phyloP scores from a whole-genome alignment of 768 basidiomycete genomes.

The Termitomyces sp. region DNA sequence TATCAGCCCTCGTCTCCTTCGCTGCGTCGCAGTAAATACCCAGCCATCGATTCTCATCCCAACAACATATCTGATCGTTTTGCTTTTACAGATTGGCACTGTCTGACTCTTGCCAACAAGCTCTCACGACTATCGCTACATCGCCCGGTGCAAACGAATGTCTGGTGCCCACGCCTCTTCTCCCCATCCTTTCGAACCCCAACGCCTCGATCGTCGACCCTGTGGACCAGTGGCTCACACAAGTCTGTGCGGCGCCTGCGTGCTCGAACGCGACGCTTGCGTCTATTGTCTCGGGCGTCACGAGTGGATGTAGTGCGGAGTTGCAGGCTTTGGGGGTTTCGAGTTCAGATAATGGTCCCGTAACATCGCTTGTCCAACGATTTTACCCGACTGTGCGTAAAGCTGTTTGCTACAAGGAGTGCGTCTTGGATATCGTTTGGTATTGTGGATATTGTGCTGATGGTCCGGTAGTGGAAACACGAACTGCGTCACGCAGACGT shows the following conservation, averaged over 20 bases:
- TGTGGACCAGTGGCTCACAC: conserved; percentile 57
- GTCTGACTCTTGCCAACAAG: conserved; percentile 42
- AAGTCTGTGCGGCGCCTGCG: conserved; percentile 42
- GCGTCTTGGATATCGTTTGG: conserved; percentile 20
- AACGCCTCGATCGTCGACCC: conserved; percentile 35
- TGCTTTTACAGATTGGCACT: conserved; percentile 19
- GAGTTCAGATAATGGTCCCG: background rate
- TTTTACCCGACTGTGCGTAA: conserved; percentile 55
- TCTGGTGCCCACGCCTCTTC: conserved; percentile 41
- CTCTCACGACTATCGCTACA: conserved; percentile 40
- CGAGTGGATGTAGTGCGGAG: conserved; percentile 39
- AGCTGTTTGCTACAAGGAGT: conserved; percentile 64
- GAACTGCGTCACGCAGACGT: conserved; percentile 52
- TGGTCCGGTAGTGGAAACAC: conserved; percentile 25
- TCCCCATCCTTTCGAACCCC: conserved; percentile 30
- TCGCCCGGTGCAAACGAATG: conserved; percentile 43
- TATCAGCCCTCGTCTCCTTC: conserved; percentile 12
- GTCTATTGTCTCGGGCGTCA: conserved; percentile 47
- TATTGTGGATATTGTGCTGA: background rate
- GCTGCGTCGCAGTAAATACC: conserved; percentile 13
- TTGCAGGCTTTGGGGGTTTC: conserved; percentile 25
- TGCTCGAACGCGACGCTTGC: conserved; percentile 62
- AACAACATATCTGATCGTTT: background rate
- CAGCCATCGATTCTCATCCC: background rate
- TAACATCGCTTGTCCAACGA: conserved; percentile 39